These are phyloP conservation scores for Ophiostoma sp. DNA, from an alignment of 2,329 filamentous ascomycete species.

Conservation along the genomic window DNA sequence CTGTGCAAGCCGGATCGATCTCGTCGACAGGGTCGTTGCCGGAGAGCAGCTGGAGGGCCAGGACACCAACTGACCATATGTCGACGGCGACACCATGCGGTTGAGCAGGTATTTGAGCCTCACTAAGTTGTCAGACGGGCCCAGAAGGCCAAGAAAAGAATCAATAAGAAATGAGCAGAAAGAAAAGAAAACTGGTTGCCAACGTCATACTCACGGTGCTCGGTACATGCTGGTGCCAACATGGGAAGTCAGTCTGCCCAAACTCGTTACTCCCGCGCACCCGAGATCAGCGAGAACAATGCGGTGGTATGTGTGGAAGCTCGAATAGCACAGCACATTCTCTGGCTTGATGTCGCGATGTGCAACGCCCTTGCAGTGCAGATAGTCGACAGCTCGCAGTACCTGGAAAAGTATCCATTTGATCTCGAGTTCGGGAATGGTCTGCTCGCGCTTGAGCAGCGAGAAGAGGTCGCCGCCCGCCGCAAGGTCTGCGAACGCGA, in stretches of 20 bases:
- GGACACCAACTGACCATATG: constrained; percentile 50
- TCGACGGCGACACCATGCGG: constrained; percentile 41
- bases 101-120: constrained; percentile 33
- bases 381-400: constrained; percentile 42
- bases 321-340: constrained; percentile 47
- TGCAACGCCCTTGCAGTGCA: constrained; percentile 46
- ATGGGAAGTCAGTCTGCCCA: constrained; percentile 41
- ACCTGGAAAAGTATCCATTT: constrained; percentile 46
- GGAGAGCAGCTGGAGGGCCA: constrained; percentile 36
- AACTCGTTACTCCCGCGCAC: constrained; percentile 40
- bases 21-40: constrained; percentile 28
- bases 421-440: constrained; percentile 40
- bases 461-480: constrained; percentile 52
- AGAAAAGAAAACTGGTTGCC: constrained; percentile 27
- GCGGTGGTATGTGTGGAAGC: constrained; percentile 41
- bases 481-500: constrained; percentile 54
- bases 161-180: not conserved
- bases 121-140: constrained; percentile 33
- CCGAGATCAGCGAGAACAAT: constrained; percentile 52
- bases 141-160: not conserved
- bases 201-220: constrained; percentile 41
- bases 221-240: constrained; percentile 46
- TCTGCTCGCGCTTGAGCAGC: constrained; percentile 38
- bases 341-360: constrained; percentile 53
- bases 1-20: constrained; percentile 26